A percentile compares a stretch with the other conserved stretches of the same genome.
phyloP scores from a whole-genome alignment of 2,329 filamentous ascomycete species.

The Colletotrichum sp. region DNA sequence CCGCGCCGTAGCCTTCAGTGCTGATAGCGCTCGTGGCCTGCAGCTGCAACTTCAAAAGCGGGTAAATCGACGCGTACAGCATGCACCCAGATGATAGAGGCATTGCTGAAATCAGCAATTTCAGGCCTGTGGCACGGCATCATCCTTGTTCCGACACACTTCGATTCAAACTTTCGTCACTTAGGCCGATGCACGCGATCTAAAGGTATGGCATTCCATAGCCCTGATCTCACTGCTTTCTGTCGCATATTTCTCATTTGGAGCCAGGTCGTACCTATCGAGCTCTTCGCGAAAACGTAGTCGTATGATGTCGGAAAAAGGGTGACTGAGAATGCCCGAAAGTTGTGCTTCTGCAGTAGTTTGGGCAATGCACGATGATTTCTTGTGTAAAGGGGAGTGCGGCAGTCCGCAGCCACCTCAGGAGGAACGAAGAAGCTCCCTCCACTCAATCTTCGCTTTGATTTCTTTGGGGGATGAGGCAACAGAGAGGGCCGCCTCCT shows the following conservation, averaged over 20 bases:
- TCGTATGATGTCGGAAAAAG: not conserved
- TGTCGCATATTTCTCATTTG: not conserved
- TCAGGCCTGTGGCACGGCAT: not conserved
- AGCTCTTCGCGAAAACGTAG: not conserved
- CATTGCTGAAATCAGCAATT: not conserved
- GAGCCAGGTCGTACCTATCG: not conserved
- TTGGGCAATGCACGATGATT: not conserved
- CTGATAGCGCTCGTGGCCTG: not conserved
- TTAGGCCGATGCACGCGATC: not conserved
- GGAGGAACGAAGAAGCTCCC: not conserved
- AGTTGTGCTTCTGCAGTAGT: not conserved
- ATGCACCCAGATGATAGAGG: not conserved
- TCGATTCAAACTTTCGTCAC: not conserved
- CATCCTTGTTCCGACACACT: not conserved
- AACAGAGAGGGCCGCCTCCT: fast-evolving
- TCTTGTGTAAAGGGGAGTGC: not conserved
- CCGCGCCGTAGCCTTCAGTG: not conserved
- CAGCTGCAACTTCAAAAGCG: not conserved
- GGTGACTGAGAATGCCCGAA: not conserved
- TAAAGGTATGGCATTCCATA: not conserved
- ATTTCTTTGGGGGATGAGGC: not conserved
- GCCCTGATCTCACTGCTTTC: not conserved
- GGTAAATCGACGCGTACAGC: not conserved
- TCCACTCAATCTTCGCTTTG: not conserved
- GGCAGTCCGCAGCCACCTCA: not conserved